A percentile compares a stretch with the other conserved stretches of the same genome.
Evolutionary conservation across 768 basidiomycete genomes (phyloP).

Genomic region (Tulasnella sp.): DNA sequence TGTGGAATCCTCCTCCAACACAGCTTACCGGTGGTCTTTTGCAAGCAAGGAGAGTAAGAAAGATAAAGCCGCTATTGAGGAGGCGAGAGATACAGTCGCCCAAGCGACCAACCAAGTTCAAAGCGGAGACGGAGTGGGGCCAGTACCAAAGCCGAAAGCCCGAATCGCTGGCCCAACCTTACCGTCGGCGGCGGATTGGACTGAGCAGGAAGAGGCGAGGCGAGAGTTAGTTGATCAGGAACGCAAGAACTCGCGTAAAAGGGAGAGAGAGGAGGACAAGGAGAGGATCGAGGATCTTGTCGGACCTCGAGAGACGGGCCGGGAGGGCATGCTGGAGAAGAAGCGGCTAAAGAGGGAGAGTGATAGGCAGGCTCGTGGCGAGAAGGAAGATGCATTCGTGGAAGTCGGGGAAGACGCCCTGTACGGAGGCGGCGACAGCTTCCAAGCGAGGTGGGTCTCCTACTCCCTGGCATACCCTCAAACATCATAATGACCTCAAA

Average conservation of each 20-base stretch:
- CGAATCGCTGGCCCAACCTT: conserved; percentile 63
- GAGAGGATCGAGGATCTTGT: conserved; percentile 76
- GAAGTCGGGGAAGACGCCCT: conserved; percentile 80
- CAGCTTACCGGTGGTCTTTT: conserved; percentile 88
- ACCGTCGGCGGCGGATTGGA: conserved; percentile 69
- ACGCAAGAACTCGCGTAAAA: conserved; percentile 63
- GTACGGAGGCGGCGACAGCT: conserved; percentile 76
- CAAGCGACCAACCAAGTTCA: conserved; percentile 48
- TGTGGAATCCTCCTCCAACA: conserved; percentile 66
- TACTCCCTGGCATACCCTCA: conserved; percentile 39
- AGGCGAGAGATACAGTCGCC: conserved; percentile 62
- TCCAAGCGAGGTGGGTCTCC: conserved; percentile 66
- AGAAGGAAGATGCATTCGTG: conserved; percentile 71
- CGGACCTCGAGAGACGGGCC: conserved; percentile 77
- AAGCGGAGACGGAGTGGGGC: conserved; percentile 31
- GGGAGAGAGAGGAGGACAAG: conserved; percentile 65
- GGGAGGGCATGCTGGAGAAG: conserved; percentile 87
- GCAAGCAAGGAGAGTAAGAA: conserved; percentile 64
- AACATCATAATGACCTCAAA: conserved; percentile 26
- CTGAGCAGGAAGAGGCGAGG: conserved; percentile 66
- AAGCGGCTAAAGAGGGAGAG: conserved; percentile 72
- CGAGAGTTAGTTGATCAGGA: conserved; percentile 59
- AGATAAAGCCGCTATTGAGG: conserved; percentile 61
- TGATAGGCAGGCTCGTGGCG: conserved; percentile 66
- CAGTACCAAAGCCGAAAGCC: conserved; percentile 32